Evolutionary conservation across 805 yeast species (phyloP).

Genomic region (Cyberlindnera amylophila): DNA sequence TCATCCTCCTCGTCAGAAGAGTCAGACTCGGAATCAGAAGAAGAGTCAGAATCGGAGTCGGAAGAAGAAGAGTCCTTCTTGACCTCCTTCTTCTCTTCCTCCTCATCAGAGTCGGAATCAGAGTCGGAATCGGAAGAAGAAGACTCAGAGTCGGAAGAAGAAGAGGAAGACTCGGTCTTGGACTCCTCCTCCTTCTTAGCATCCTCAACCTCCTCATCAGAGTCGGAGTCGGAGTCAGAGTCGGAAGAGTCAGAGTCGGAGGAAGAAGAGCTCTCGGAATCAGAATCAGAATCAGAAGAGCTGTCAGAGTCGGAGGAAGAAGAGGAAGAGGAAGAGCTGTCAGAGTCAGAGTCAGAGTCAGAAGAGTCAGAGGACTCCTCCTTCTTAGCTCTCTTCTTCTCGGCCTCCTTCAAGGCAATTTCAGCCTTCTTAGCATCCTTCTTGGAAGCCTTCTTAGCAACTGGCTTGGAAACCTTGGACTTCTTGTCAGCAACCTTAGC

Average conservation of each 20-base stretch:
- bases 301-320: slow-evolving; percentile 15
- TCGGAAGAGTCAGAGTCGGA: slow-evolving; percentile 23
- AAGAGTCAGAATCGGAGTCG: slow-evolving; percentile 25
- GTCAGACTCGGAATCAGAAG: slow-evolving; percentile 11
- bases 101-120: slow-evolving; percentile 22
- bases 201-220: slow-evolving; percentile 14
- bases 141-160: slow-evolving; percentile 22
- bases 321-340: slow-evolving; percentile 17
- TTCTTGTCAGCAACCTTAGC: slow-evolving; percentile 18
- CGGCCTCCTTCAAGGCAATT: slow-evolving; percentile 22
- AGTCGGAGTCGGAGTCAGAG: slow-evolving; percentile 24
- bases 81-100: slow-evolving; percentile 15
- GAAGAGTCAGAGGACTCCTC: slow-evolving; percentile 25
- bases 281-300: slow-evolving; percentile 23
- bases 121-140: slow-evolving; percentile 26
- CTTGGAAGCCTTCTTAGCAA: slow-evolving; percentile 24
- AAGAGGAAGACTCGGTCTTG: slow-evolving; percentile 4
- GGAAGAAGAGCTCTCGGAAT: slow-evolving; percentile 13
- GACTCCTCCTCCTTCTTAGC: slow-evolving; percentile 10
- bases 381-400: slow-evolving; percentile 10
- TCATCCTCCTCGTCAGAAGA: slow-evolving; percentile 17
- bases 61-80: slow-evolving; percentile 21
- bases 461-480: slow-evolving; percentile 25
- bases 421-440: slow-evolving; percentile 30
- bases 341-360: slow-evolving; percentile 26